phyloP scores from a whole-genome alignment of 2,329 filamentous ascomycete species.

The Phaeoacremonium minimum region DNA sequence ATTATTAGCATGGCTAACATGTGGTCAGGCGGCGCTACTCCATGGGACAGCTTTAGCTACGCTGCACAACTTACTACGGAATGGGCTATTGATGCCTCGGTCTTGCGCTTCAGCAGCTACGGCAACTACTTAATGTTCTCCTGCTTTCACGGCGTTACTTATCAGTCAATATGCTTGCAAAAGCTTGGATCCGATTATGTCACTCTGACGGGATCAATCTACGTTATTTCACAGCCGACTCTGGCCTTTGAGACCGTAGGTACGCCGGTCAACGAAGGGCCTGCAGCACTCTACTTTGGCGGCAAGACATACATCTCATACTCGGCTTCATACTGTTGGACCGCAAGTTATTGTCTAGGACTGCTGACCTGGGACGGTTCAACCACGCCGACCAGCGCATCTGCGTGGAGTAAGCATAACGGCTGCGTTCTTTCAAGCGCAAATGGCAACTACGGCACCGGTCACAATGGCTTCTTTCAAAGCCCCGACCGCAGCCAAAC shows the following conservation, averaged over 20 bases:
- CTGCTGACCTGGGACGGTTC: slow-evolving; percentile 47
- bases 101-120: slow-evolving; percentile 40
- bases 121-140: slow-evolving; percentile 52
- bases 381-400: slow-evolving; percentile 36
- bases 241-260: slow-evolving; percentile 45
- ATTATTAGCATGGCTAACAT: slow-evolving; percentile 1
- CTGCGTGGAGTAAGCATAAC: slow-evolving; percentile 45
- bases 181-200: slow-evolving; percentile 32
- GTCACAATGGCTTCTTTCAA: slow-evolving; percentile 55
- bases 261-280: slow-evolving; percentile 50
- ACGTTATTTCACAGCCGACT: slow-evolving; percentile 46
- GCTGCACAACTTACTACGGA: slow-evolving; percentile 37
- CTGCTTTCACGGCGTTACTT: slow-evolving; percentile 37
- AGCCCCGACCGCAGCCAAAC: slow-evolving; percentile 50
- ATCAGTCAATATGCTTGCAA: slow-evolving; percentile 33
- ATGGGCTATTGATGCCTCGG: slow-evolving; percentile 51
- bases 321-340: slow-evolving; percentile 55
- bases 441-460: slow-evolving; percentile 53
- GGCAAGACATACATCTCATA: slow-evolving; percentile 49
- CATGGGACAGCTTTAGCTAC: slow-evolving; percentile 48
- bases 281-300: slow-evolving; percentile 46
- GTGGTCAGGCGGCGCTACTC: slow-evolving; percentile 38
- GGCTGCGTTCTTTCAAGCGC: slow-evolving; percentile 46
- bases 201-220: slow-evolving; percentile 34
- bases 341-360: slow-evolving; percentile 46